These are phyloP conservation scores for Exsudoporus frostii DNA, from an alignment of 768 basidiomycete species.

Conservation along the genomic window DNA sequence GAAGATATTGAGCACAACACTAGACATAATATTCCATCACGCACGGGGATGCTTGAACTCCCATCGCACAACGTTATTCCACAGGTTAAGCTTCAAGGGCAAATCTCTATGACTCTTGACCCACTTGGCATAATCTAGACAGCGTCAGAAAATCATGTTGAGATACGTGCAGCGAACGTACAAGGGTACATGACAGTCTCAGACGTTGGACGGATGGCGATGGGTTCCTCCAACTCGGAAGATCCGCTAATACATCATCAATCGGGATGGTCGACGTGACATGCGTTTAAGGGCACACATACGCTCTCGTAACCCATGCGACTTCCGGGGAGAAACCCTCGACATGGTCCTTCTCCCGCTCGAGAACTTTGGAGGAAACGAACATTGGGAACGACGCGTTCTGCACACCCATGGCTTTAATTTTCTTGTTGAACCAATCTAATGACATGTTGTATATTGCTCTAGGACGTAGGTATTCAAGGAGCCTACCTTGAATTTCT, in stretches of 20 bases:
- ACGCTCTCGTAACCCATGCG: conserved; percentile 99
- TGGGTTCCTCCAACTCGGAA: conserved; percentile 93
- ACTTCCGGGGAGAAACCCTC: conserved; percentile 99
- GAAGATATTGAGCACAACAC: background rate
- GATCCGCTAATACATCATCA: conserved; percentile 55
- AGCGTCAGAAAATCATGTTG: background rate
- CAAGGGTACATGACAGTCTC: conserved; percentile 99
- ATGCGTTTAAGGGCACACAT: conserved; percentile 31
- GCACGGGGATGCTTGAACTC: conserved; percentile 98
- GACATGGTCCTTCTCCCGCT: conserved; percentile 97
- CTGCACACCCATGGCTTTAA: conserved; percentile 93
- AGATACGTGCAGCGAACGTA: conserved; percentile 37
- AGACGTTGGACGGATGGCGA: conserved; percentile 96
- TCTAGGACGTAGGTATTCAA: background rate
- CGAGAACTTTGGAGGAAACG: conserved; percentile 85
- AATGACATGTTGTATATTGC: background rate
- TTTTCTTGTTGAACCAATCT: conserved; percentile 93
- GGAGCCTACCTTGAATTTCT: conserved; percentile 73
- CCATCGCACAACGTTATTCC: conserved; percentile 99
- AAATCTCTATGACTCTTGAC: conserved; percentile 96
- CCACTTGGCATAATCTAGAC: conserved; percentile 95
- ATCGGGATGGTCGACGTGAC: background rate
- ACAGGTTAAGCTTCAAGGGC: conserved; percentile 95
- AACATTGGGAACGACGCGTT: conserved; percentile 99
- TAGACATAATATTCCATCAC: conserved; percentile 23